Percentiles rank a stretch among this genome's conserved stretches.
Evolutionary conservation across 805 yeast genomes (phyloP).

Genomic region (Starmerella stigmatis): DNA sequence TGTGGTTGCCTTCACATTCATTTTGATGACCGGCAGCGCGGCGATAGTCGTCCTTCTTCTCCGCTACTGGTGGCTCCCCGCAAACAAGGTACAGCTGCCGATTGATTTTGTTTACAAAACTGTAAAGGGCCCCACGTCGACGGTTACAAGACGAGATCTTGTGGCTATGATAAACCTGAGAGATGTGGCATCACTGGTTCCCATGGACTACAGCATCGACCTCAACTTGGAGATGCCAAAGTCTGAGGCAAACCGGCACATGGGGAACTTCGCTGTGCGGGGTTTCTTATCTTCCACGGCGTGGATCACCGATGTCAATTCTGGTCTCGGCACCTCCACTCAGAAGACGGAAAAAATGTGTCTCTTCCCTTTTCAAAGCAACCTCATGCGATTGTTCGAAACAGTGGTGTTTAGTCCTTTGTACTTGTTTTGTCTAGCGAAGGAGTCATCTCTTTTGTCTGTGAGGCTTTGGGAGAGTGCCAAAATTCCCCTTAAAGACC

Average conservation of each 20-base stretch:
- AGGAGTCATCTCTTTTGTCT: neutral
- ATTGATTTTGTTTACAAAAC: slow-evolving; percentile 16
- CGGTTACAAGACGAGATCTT: neutral
- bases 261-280: slow-evolving; percentile 1
- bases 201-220: slow-evolving; percentile 3
- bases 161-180: neutral
- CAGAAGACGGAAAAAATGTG: neutral
- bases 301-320: neutral
- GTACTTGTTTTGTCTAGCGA: neutral
- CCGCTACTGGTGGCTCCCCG: slow-evolving; percentile 12
- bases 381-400: neutral
- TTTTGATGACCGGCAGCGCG: neutral
- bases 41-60: neutral
- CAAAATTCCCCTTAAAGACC: neutral
- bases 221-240: neutral
- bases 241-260: neutral
- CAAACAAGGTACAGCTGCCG: neutral
- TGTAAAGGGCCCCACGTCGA: neutral
- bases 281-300: neutral
- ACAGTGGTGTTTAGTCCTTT: neutral
- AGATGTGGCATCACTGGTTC: neutral
- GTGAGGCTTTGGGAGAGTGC: neutral
- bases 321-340: neutral
- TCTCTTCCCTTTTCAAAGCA: slow-evolving; percentile 1
- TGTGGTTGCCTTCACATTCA: neutral